phyloP scores from a whole-genome alignment of 768 basidiomycete genomes.

The Nevesoporus exiguus region DNA sequence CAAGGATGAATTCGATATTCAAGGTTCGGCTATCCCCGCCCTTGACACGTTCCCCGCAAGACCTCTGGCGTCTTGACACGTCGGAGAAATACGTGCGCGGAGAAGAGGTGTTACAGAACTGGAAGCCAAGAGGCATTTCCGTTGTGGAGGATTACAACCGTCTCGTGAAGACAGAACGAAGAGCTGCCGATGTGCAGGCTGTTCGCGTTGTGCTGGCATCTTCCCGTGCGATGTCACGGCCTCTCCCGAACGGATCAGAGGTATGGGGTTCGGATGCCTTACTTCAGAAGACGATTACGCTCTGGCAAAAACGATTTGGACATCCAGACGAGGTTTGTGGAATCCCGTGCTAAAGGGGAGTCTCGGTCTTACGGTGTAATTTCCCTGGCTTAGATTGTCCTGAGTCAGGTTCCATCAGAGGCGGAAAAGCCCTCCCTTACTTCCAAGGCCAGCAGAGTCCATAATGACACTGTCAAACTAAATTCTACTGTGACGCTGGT shows the following conservation, averaged over 20 bases:
- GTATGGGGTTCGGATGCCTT: slow-evolving; percentile 65
- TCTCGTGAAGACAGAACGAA: slow-evolving; percentile 65
- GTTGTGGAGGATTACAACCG: slow-evolving; percentile 84
- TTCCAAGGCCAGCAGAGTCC: slow-evolving; percentile 31
- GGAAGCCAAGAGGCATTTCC: slow-evolving; percentile 86
- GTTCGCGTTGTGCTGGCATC: slow-evolving; percentile 72
- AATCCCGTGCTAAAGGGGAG: not conserved
- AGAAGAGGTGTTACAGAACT: slow-evolving; percentile 76
- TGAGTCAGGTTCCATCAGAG: slow-evolving; percentile 69
- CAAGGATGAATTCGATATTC: slow-evolving; percentile 83
- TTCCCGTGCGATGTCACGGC: slow-evolving; percentile 42
- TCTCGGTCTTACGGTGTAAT: slow-evolving; percentile 10
- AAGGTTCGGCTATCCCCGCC: slow-evolving; percentile 77
- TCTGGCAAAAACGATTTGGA: slow-evolving; percentile 87
- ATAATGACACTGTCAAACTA: slow-evolving; percentile 58
- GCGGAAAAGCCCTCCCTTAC: slow-evolving; percentile 34
- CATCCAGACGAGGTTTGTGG: slow-evolving; percentile 65
- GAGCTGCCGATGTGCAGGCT: slow-evolving; percentile 87
- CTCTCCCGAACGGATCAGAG: slow-evolving; percentile 48
- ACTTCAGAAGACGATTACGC: slow-evolving; percentile 58
- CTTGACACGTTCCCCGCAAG: slow-evolving; percentile 78
- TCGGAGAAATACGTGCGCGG: slow-evolving; percentile 93
- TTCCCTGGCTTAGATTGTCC: slow-evolving; percentile 59
- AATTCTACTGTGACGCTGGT: slow-evolving; percentile 71
- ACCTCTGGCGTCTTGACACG: slow-evolving; percentile 94